These are phyloP conservation scores for Tolypocladium inflatum DNA, from an alignment of 2,329 filamentous ascomycete species.

Conservation along the genomic window DNA sequence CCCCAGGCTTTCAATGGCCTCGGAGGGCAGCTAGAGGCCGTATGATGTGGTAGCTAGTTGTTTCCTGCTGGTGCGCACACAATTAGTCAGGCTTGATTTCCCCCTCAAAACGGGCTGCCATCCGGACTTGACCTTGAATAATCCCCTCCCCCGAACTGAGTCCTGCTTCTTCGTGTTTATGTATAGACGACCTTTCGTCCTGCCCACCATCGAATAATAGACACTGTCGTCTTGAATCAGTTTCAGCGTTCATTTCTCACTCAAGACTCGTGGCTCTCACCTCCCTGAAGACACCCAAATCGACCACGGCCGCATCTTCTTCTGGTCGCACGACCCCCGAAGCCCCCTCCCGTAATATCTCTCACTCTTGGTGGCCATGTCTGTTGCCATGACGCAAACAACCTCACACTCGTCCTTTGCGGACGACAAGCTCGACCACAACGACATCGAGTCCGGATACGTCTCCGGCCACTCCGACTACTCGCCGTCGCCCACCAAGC, in stretches of 20 bases:
- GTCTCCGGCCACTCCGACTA: constrained; percentile 43
- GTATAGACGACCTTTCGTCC: background rate
- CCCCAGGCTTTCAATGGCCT: constrained; percentile 17
- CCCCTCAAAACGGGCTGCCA: background rate
- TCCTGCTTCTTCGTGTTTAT: background rate
- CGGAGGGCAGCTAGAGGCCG: background rate
- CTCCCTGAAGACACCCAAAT: background rate
- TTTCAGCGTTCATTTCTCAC: background rate
- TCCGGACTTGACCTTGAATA: background rate
- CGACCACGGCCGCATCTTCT: background rate
- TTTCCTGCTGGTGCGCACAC: background rate
- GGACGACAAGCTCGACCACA: constrained; percentile 30
- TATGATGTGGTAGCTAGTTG: background rate
- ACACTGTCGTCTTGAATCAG: background rate
- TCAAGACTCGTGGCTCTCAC: background rate
- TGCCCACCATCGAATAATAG: background rate
- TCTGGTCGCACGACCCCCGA: background rate
- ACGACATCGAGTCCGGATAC: constrained; percentile 73
- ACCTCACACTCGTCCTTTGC: constrained; percentile 29
- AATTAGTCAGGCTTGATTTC: background rate
- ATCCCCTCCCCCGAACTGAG: background rate
- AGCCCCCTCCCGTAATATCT: background rate
- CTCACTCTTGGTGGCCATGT: background rate
- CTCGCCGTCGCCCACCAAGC: constrained; percentile 22
- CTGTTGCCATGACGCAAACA: constrained; percentile 16